Conservation (phyloP, 2,329 filamentous ascomycete genomes). For the Botrytis paeoniae region DNA sequence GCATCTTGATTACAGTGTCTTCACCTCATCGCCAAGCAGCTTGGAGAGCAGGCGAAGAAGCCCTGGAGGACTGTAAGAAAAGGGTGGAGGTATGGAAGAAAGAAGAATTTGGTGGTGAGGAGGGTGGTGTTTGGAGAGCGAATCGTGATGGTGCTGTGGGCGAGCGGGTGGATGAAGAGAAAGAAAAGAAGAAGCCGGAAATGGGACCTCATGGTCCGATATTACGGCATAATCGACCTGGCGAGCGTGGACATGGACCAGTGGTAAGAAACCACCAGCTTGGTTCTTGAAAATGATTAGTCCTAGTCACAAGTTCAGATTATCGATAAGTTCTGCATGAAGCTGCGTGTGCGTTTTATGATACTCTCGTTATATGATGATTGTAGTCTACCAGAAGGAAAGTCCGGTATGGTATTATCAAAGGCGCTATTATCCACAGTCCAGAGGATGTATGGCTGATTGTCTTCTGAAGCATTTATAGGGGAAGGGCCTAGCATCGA, state of each 20-base stretch:
- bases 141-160: conserved; percentile 67
- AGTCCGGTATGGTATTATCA: too few relatives aligned
- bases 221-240: conserved; percentile 25
- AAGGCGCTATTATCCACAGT: not conserved
- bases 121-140: conserved; percentile 78
- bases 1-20: conserved; percentile 84
- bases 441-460: not conserved
- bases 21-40: conserved; percentile 78
- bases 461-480: not conserved
- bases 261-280: conserved; percentile 25
- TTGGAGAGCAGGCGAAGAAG: conserved; percentile 86
- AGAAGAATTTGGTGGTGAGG: conserved; percentile 78
- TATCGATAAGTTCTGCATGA: not conserved
- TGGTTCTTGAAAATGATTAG: not conserved
- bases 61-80: conserved; percentile 80
- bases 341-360: not conserved
- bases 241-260: conserved; percentile 35
- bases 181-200: conserved; percentile 14
- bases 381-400: not conserved
- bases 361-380: not conserved
- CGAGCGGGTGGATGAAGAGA: conserved; percentile 24
- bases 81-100: conserved; percentile 94
- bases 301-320: not conserved
- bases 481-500: not conserved
- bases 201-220: conserved; percentile 30